A percentile compares a stretch with the other conserved stretches of the same genome.
These are phyloP conservation scores for Fusarium nisikadoi DNA, from an alignment of 2,329 filamentous ascomycete genomes.

Conservation along the genomic window DNA sequence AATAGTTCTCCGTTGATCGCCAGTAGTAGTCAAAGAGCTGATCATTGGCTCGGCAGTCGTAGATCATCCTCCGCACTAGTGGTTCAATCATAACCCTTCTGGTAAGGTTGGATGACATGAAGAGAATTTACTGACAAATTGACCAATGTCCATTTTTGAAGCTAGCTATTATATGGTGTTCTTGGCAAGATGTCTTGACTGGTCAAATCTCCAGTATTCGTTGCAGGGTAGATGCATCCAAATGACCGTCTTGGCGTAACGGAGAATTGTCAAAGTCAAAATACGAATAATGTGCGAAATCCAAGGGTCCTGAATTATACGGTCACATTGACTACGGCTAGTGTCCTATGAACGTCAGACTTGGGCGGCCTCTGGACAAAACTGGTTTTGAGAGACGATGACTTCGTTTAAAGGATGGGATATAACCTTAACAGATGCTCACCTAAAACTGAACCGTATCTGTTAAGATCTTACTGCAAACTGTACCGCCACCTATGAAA, in stretches of 20 bases:
- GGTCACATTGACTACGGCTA: background rate
- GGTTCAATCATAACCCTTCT: background rate
- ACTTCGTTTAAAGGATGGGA: background rate
- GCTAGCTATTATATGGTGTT: fast-evolving
- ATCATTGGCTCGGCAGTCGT: fast-evolving
- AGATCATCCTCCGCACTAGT: fast-evolving
- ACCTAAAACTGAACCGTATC: fast-evolving
- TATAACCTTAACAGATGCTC: background rate
- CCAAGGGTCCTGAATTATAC: background rate
- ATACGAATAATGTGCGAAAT: background rate
- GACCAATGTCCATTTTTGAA: background rate
- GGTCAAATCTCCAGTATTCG: fast-evolving
- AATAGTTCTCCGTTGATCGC: fast-evolving
- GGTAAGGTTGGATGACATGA: no score
- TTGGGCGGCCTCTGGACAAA: background rate
- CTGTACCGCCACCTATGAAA: background rate
- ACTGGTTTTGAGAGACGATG: background rate
- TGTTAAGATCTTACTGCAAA: background rate
- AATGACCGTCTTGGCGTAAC: background rate
- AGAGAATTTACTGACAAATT: no score
- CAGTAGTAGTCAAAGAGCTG: fast-evolving
- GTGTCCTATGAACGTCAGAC: background rate
- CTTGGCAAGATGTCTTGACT: background rate
- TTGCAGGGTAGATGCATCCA: background rate
- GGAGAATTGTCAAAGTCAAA: background rate